These are phyloP conservation scores for Triticum turgidum DNA, from an alignment of 176 grass and related monocot genomes.

Conservation along the genomic window DNA sequence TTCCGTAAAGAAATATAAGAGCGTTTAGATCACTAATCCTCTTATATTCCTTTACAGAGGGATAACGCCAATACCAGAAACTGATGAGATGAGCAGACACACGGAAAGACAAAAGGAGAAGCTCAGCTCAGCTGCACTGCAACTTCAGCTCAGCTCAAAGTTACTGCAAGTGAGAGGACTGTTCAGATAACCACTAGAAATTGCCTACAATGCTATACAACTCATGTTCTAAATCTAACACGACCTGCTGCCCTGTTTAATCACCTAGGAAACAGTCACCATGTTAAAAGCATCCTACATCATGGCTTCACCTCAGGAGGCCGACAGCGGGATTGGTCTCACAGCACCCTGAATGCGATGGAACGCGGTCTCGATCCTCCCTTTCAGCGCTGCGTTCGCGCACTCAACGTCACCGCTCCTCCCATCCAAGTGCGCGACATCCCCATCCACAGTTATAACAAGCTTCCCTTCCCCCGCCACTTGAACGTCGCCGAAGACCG, in stretches of 20 bases:
- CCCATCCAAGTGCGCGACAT: slow-evolving; percentile 58
- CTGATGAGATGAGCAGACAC: no score
- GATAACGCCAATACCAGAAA: no score
- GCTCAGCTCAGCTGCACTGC: not conserved
- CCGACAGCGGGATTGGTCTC: slow-evolving; percentile 61
- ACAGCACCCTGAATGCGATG: slow-evolving; percentile 68
- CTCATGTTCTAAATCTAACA: not conserved
- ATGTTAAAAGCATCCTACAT: not conserved
- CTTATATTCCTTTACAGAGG: no score
- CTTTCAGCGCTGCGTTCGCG: slow-evolving; percentile 48
- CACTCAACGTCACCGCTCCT: slow-evolving; percentile 74
- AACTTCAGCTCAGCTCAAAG: not conserved
- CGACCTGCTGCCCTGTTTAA: no score
- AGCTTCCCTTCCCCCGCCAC: slow-evolving; percentile 65
- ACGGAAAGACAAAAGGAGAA: not conserved
- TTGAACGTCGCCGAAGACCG: slow-evolving; percentile 80
- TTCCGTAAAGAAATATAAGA: no score
- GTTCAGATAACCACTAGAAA: not conserved
- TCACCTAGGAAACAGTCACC: not conserved
- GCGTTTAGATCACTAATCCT: no score
- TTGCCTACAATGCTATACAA: not conserved
- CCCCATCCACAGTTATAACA: slow-evolving; percentile 63
- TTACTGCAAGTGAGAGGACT: not conserved
- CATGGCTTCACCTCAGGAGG: slow-evolving; percentile 32
- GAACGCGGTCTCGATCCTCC: slow-evolving; percentile 66